Base-by-base conservation (phyloP, 495 filamentous ascomycete genomes). In the Penicillium samsonianum region DNA sequence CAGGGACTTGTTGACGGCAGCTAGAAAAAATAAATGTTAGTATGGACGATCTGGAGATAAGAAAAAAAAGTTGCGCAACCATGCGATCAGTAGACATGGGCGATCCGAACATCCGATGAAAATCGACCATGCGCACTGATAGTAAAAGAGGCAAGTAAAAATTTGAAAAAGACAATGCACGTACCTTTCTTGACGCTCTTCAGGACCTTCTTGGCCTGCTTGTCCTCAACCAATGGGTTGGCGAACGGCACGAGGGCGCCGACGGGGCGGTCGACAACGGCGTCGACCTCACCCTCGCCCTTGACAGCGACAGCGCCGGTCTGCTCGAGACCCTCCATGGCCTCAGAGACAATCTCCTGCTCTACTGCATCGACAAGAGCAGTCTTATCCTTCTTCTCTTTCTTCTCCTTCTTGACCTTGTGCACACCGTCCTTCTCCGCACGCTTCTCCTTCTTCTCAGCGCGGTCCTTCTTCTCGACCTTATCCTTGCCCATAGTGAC, bases 141-240 rank as follows among this genome's bases (percentile, higher is more conserved):
- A 10, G 14, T 2, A 49, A 35, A 37, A 20, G 10, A 33, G 1
- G 2, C n/a, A 31, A 3, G 23, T 16, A 19, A 9, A 20, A 31
- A 31, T 5, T 19, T 31, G n/a, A 5, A 43, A 23, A 22, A 31
- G 19, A 49, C 28, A 26, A 14, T 38, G 0, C 17, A 61, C 81
- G 49, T 81, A 96, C 94, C 90, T 79, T 95, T 95, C 83, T 94
- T 93, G 50, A 98, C 90, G 31, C 84, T 84, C 82, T 95, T 95
- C 67, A 93, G 77, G 37, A 95, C 84, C 85, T 96, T 97, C 85
- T 97, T 96, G 64, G 86, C 83, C 23, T 81, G 74, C 82, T 96
- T 96, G 67, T 96, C 92, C 65, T 94, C 88, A 19, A 90, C 91
- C 66, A 98, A 78, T 43, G 95, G 94, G 61, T 86, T 80, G 56